Conservation (phyloP, 768 basidiomycete species). For the Paxillus ammoniavirescens region DNA sequence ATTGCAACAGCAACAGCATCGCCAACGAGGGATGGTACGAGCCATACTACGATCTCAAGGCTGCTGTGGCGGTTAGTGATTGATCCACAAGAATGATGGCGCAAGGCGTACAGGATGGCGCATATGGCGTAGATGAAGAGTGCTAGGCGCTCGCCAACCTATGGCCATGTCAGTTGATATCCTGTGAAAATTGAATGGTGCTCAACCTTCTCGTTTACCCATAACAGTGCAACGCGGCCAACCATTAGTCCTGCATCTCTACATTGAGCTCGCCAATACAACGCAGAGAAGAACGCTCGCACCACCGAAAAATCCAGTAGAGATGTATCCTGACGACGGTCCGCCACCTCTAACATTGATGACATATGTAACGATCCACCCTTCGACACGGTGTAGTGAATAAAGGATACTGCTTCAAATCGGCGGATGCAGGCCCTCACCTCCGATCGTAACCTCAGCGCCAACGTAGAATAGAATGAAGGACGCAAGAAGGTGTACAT, state of each 20-base stretch:
- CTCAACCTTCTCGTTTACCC: conserved; percentile 27
- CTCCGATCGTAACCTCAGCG: conserved; percentile 51
- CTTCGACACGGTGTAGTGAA: conserved; percentile 23
- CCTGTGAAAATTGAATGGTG: too few species aligned
- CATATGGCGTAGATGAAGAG: conserved; percentile 29
- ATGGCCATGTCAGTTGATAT: background rate
- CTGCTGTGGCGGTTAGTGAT: conserved; percentile 26
- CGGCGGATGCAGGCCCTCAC: conserved; percentile 16
- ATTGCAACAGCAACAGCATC: conserved; percentile 63
- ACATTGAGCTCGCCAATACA: background rate
- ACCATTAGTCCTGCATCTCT: conserved; percentile 23
- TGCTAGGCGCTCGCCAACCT: conserved; percentile 32
- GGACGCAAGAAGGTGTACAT: conserved; percentile 45
- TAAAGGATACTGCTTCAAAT: background rate
- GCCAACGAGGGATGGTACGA: conserved; percentile 62
- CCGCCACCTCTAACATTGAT: conserved; percentile 44
- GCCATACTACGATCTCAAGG: conserved; percentile 68
- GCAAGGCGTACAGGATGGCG: conserved; percentile 26
- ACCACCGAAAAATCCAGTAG: conserved; percentile 38
- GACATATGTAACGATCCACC: conserved; percentile 68
- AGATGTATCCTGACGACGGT: conserved; percentile 45
- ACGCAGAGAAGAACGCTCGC: background rate
- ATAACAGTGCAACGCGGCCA: conserved; percentile 28
- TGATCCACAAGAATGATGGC: background rate
- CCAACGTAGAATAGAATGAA: conserved; percentile 50